phyloP scores from a whole-genome alignment of 2,329 filamentous ascomycete species.

The Niveomyces coronatus region DNA sequence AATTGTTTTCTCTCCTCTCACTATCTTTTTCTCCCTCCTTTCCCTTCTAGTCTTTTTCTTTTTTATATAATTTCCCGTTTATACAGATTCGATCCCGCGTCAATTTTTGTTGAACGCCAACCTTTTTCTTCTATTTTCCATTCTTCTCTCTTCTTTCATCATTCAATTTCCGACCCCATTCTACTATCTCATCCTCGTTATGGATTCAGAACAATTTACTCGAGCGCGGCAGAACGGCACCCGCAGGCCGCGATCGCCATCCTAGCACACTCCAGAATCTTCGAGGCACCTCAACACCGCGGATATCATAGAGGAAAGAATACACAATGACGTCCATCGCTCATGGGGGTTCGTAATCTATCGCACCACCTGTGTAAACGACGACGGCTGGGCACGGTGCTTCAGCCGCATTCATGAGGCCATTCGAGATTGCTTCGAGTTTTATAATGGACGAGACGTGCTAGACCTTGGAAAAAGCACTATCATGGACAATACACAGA shows the following conservation, averaged over 20 bases:
- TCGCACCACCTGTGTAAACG: conserved; percentile 5
- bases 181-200: not conserved
- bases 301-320: conserved; percentile 5
- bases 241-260: conserved; percentile 3
- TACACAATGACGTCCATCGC: conserved; percentile 1
- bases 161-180: not conserved
- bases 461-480: conserved; percentile 1
- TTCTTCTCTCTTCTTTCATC: not conserved
- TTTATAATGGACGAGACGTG: conserved; percentile 3
- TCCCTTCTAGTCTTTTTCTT: not conserved
- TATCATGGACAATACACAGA: conserved; percentile 1
- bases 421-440: conserved; percentile 1
- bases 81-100: conserved; percentile 1
- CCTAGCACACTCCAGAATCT: conserved; percentile 1
- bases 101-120: not conserved
- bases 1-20: conserved; percentile 2
- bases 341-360: conserved; percentile 6
- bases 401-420: conserved; percentile 1
- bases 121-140: not conserved
- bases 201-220: conserved; percentile 5
- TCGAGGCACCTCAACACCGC: conserved; percentile 2
- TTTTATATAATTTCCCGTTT: not conserved
- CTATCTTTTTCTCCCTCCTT: conserved; percentile 5
- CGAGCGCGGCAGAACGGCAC: conserved; percentile 2
- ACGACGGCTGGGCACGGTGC: conserved; percentile 1